phyloP scores from a whole-genome alignment of 2,329 filamentous ascomycete species.

The Lasiodiplodia citricola region DNA sequence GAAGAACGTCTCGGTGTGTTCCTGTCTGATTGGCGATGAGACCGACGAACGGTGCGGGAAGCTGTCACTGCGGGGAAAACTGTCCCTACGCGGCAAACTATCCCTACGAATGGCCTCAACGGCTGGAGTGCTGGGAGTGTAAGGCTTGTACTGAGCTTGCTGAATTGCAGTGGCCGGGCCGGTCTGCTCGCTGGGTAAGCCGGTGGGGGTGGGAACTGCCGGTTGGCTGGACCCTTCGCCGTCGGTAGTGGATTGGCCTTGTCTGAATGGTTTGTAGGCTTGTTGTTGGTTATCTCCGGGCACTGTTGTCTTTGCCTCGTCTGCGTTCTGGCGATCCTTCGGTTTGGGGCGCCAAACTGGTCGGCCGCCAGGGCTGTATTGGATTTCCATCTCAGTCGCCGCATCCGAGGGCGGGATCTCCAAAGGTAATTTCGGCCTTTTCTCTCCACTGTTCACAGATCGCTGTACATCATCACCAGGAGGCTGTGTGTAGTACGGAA shows the following conservation, averaged over 20 bases:
- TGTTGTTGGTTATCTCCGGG: conserved; percentile 26
- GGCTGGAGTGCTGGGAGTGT: conserved; percentile 34
- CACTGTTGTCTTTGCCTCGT: conserved; percentile 33
- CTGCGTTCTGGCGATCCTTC: conserved; percentile 29
- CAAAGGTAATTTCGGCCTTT: conserved; percentile 32
- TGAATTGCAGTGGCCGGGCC: conserved; percentile 28
- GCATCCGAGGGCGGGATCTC: conserved; percentile 27
- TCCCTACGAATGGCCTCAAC: conserved; percentile 3
- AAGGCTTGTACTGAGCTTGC: conserved; percentile 38
- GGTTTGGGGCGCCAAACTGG: conserved; percentile 47
- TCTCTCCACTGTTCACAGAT: neutral
- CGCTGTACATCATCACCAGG: neutral
- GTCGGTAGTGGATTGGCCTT: neutral
- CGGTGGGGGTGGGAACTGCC: conserved; percentile 42
- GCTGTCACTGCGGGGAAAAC: neutral
- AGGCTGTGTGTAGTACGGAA: conserved; percentile 32
- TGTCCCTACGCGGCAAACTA: conserved; percentile 26
- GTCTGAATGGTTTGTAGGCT: conserved; percentile 22
- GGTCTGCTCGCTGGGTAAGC: conserved; percentile 39
- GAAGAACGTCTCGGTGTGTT: conserved; percentile 45
- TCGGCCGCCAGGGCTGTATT: conserved; percentile 61
- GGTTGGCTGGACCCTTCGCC: conserved; percentile 34
- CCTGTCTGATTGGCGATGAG: conserved; percentile 30
- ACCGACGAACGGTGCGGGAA: conserved; percentile 35
- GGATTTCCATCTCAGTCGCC: conserved; percentile 32